Evolutionary conservation across 116 monocot species (phyloP).

Genomic region (Dioscorea cayenensis): DNA sequence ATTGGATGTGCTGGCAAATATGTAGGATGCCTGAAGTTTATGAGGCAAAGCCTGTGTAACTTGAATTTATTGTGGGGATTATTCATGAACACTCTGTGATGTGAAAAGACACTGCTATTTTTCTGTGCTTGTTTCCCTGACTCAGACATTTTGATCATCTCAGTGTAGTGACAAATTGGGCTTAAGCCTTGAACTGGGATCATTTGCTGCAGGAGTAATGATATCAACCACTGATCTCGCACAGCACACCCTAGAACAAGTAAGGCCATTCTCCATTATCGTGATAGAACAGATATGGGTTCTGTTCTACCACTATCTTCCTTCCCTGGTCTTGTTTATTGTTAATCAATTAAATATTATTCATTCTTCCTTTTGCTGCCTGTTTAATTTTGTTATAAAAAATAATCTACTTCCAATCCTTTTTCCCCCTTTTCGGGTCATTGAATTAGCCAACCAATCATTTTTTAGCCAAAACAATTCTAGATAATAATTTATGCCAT

Average conservation of each 20-base stretch:
- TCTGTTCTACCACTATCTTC: too few species aligned
- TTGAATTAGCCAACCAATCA: too few species aligned
- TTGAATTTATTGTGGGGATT: too few species aligned
- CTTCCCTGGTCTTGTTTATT: too few species aligned
- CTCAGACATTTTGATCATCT: conserved; percentile 6
- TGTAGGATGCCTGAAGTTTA: too few species aligned
- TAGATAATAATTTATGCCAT: conserved; percentile 16
- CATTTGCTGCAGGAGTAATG: conserved; percentile 97
- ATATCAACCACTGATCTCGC: conserved; percentile 92
- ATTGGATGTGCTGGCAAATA: too few species aligned
- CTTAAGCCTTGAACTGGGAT: conserved; percentile 91
- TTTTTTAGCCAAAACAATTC: not conserved
- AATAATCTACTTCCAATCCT: not conserved
- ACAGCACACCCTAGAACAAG: conserved; percentile 94
- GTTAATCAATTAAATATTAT: too few species aligned
- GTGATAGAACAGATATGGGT: too few species aligned
- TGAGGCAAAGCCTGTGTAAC: too few species aligned
- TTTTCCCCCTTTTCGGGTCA: not conserved
- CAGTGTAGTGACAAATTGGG: conserved; percentile 99
- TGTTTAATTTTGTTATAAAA: too few species aligned
- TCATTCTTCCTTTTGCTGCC: too few species aligned
- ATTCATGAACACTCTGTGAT: not conserved
- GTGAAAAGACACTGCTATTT: not conserved
- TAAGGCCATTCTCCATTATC: conserved; percentile 20
- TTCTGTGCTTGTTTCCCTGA: not conserved